Evolutionary conservation across 306 rosid species (phyloP).

Genomic region (Lablab purpureus): DNA sequence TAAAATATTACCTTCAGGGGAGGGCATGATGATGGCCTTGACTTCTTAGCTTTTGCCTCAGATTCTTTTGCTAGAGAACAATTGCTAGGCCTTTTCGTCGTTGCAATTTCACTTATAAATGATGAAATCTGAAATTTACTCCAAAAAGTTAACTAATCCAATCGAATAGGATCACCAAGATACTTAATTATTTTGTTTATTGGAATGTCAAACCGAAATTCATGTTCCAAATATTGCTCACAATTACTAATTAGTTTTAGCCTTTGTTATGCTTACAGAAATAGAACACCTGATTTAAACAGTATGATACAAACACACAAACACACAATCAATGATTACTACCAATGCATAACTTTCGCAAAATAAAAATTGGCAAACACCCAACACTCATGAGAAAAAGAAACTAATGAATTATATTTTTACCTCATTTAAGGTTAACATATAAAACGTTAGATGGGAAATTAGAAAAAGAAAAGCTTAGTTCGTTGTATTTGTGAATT

Average conservation of each 20-base stretch:
- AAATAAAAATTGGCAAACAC: not conserved
- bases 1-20: constrained; percentile 36
- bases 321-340: not conserved
- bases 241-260: not conserved
- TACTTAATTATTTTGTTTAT: not conserved
- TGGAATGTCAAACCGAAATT: not conserved
- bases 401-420: not conserved
- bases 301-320: not conserved
- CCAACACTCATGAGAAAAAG: not conserved
- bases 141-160: not conserved
- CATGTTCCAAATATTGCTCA: not conserved
- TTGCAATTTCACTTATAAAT: constrained; percentile 14
- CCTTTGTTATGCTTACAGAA: not conserved
- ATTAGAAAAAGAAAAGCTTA: not conserved
- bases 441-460: not conserved
- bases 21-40: constrained; percentile 40
- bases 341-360: not conserved
- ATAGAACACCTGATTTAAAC: not conserved
- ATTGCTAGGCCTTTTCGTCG: constrained; percentile 24
- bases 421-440: not conserved
- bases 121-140: constrained; percentile 36
- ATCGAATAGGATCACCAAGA: not conserved
- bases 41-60: constrained; percentile 43
- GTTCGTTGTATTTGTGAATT: not conserved
- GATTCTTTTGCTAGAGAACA: constrained; percentile 25